phyloP scores from a whole-genome alignment of 1,139 yeast species.

The Debaryomyces fabryi region DNA sequence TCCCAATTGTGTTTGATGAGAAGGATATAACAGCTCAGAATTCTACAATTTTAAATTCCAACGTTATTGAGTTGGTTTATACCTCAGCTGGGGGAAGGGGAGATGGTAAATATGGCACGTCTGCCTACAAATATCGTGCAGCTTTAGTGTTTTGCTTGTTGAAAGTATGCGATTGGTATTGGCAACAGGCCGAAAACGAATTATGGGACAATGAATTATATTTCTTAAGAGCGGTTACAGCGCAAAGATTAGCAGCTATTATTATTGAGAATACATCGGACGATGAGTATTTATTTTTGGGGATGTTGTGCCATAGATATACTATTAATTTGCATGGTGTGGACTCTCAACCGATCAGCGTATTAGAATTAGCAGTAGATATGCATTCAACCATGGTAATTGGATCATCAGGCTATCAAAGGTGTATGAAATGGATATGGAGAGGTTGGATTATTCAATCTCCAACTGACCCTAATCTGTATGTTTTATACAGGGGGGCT shows the following conservation, averaged over 20 bases:
- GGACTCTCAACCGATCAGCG: conserved; percentile 66
- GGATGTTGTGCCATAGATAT: conserved; percentile 78
- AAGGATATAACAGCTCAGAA: conserved; percentile 56
- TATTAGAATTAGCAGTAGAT: conserved; percentile 83
- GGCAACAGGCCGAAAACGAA: conserved; percentile 59
- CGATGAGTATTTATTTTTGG: conserved; percentile 69
- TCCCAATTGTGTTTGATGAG: conserved; percentile 64
- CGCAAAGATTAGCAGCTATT: conserved; percentile 70
- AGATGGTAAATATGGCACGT: conserved; percentile 55
- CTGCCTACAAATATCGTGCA: conserved; percentile 67
- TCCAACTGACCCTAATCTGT: conserved; percentile 67
- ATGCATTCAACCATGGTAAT: conserved; percentile 79
- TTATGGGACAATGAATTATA: conserved; percentile 70
- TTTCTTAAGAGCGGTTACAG: conserved; percentile 62
- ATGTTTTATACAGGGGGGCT: conserved; percentile 63
- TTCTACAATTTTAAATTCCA: conserved; percentile 62
- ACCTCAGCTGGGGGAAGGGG: conserved; percentile 85
- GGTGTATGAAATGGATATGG: conserved; percentile 91
- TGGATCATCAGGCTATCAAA: conserved; percentile 78
- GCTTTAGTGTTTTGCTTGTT: conserved; percentile 68
- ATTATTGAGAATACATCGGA: conserved; percentile 63
- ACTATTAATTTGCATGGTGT: conserved; percentile 63
- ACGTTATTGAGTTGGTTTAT: conserved; percentile 60
- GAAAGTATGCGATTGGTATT: conserved; percentile 80
- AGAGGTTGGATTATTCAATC: conserved; percentile 89